A percentile compares a stretch with the other conserved stretches of the same genome.
Conservation (phyloP, 2,329 filamentous ascomycete species). For the Fusarium solani-melongenae region DNA sequence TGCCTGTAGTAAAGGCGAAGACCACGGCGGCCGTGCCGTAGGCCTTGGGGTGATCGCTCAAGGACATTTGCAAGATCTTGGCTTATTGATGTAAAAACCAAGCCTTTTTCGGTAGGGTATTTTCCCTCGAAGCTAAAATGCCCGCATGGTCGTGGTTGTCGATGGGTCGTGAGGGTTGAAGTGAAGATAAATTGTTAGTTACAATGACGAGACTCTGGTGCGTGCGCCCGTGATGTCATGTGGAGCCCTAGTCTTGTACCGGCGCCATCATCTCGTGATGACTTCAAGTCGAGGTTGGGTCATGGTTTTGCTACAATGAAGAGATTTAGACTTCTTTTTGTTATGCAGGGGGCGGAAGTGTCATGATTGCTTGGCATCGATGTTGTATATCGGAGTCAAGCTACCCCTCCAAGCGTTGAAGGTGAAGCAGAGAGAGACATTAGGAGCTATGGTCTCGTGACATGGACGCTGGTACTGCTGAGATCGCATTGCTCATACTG, state of each 20-base stretch:
- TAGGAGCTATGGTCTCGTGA: not conserved
- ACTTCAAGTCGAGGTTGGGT: not conserved
- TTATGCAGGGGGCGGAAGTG: not conserved
- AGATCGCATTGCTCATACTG: not conserved
- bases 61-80: conserved; percentile 58
- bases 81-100: not conserved
- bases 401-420: not conserved
- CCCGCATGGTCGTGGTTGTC: conserved; percentile 18
- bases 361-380: not conserved
- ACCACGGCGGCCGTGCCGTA: conserved; percentile 75
- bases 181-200: conserved; percentile 3
- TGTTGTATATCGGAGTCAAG: not conserved
- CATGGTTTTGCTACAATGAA: not conserved
- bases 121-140: conserved; percentile 10
- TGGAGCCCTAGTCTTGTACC: conserved; percentile 20
- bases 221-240: conserved; percentile 41
- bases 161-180: not conserved
- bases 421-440: not conserved
- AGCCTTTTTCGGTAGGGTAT: conserved; percentile 2
- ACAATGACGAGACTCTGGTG: conserved; percentile 25
- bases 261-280: not conserved
- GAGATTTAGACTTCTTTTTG: not conserved
- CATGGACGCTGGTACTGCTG: not conserved
- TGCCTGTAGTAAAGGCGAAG: conserved; percentile 80
- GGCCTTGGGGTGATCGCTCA: conserved; percentile 69